Percentiles rank a stretch among this genome's conserved stretches.
These are phyloP conservation scores for Exutisphaerella laricina DNA, from an alignment of 2,329 filamentous ascomycete species.

Conservation along the genomic window DNA sequence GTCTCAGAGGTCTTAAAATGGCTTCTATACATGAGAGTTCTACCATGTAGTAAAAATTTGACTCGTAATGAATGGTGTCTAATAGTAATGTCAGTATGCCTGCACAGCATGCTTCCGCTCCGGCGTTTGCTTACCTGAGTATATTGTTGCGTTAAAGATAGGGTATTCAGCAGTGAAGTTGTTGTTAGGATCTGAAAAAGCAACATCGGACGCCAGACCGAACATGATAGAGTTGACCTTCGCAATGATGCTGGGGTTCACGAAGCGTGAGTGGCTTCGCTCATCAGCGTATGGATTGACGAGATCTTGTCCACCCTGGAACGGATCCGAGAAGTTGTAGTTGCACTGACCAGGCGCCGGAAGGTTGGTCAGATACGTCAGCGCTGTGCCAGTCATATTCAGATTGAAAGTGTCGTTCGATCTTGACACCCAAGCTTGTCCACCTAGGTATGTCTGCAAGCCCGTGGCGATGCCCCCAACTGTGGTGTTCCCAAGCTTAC, in stretches of 20 bases:
- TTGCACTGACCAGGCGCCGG: neutral
- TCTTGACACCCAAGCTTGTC: neutral
- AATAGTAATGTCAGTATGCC: too few species aligned
- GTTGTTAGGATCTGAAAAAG: constrained; percentile 3
- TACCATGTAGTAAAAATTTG: constrained; percentile 27
- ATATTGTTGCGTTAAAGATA: neutral
- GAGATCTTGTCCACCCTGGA: too few species aligned
- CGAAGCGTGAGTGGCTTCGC: too few species aligned
- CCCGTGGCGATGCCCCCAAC: constrained; percentile 4
- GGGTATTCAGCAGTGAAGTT: neutral
- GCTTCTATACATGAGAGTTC: too few species aligned
- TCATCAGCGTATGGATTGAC: neutral
- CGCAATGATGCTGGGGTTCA: constrained; percentile 3
- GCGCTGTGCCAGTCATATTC: neutral
- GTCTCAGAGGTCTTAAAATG: too few species aligned
- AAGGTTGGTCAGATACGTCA: neutral
- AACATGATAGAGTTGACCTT: constrained; percentile 10
- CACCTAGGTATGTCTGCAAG: neutral
- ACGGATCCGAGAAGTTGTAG: neutral
- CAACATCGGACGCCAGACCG: constrained; percentile 3
- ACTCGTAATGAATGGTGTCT: constrained; percentile 24
- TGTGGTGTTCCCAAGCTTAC: neutral
- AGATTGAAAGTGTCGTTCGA: neutral
- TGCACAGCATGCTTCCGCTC: too few species aligned
- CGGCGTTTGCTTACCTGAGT: too few species aligned